Conservation (phyloP, 768 basidiomycete genomes). For the Favolaschia claudopus region DNA sequence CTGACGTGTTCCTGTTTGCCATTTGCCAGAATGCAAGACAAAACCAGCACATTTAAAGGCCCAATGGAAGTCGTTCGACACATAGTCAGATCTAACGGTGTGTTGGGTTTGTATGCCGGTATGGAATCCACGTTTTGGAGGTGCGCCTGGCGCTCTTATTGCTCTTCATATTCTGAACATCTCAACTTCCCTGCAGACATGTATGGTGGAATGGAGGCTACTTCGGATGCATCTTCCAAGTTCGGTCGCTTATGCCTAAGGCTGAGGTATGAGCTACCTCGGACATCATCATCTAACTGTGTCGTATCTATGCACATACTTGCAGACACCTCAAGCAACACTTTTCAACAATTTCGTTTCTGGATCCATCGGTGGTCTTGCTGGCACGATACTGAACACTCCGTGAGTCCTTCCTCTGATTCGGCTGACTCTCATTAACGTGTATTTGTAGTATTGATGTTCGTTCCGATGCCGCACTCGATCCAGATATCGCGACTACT, state of each 20-base stretch:
- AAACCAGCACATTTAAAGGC: constrained; percentile 87
- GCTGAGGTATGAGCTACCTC: constrained; percentile 69
- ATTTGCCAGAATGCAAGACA: constrained; percentile 81
- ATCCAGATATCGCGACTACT: constrained; percentile 1
- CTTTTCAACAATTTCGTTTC: constrained; percentile 94
- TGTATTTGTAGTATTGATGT: constrained; percentile 7
- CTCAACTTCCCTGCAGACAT: constrained; percentile 56
- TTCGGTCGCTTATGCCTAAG: constrained; percentile 81
- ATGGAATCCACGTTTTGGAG: constrained; percentile 99
- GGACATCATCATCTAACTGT: neutral
- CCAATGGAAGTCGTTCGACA: constrained; percentile 91
- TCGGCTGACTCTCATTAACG: neutral
- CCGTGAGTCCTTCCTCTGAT: constrained; percentile 59
- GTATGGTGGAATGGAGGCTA: constrained; percentile 96
- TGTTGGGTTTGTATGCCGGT: constrained; percentile 88
- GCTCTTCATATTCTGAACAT: neutral
- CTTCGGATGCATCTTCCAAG: constrained; percentile 92
- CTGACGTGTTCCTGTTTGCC: neutral
- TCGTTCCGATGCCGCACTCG: neutral
- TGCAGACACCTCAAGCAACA: constrained; percentile 68
- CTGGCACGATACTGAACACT: constrained; percentile 91
- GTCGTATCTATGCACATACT: neutral
- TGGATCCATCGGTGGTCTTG: constrained; percentile 88
- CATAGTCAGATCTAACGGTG: constrained; percentile 77
- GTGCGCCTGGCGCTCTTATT: constrained; percentile 45